Evolutionary conservation across 2,329 filamentous ascomycete genomes (phyloP), one percentile per base, ranked within the genome.

Genomic region (Colletotrichum tanaceti): DNA sequence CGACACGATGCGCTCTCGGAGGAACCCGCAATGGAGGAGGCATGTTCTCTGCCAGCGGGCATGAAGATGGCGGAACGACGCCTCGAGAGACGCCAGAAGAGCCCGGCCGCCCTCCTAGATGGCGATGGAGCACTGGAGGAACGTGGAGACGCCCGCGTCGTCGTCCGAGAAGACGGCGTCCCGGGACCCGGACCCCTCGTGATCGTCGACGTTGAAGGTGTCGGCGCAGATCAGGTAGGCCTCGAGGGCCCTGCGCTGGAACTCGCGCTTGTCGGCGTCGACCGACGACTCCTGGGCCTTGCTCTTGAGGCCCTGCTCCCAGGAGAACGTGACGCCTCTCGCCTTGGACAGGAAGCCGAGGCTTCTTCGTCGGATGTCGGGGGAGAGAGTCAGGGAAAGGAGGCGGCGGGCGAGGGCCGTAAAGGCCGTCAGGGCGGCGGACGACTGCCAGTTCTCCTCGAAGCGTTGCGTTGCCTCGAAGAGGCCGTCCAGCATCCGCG

Each of bases 361-460:
- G 41, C 78, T 79, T 0, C 58, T 50, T 0, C 68, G 18, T 3
- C 71, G 72, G 13, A 82, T 71, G 0, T 38, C 59, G 0, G 50
- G 16, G 0, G 71, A 72, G 3, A 54, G 16, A 0, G 79, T 76
- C 1, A 87, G 63, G 0, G 82, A 82, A 3, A 86, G 71, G 0
- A 87, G 39, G 13, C 84, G 77, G n/a, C 77, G 73, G 2, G 79
- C 72, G 2, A 89, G 71, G 3, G 75, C 72, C 0, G 82, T 74
- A 13, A 86, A 80, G 0, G 73, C 75, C 5, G 78, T 74, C 3
- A 85, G 71, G 0, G 81, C 79, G 39, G 77, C 70, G 16, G 77
- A 79, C 1, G 82, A 82, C 65, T 86, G 79, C 86, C 86, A 88
- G 61, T 86, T 88, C n/a, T 79, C 77, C 65, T 82, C 75, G 10